Percentiles rank a stretch among this genome's conserved stretches.
phyloP scores from a whole-genome alignment of 2,329 filamentous ascomycete genomes.

The Cylindrodendrum hubeiense region DNA sequence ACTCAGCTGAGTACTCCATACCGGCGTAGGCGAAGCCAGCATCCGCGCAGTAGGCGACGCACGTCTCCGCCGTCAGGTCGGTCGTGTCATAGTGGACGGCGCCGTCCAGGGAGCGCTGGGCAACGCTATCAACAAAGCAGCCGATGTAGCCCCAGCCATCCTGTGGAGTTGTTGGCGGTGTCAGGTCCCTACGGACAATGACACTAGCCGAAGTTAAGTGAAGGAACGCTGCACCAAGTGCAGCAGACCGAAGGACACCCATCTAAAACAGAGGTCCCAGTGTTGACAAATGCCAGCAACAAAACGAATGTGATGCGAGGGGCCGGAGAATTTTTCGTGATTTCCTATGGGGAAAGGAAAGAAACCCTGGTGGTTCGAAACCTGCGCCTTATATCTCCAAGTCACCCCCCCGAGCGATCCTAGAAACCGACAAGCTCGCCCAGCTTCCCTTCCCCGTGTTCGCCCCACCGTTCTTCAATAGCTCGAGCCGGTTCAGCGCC shows the following conservation, averaged over 20 bases:
- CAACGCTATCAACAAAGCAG: slow-evolving; percentile 41
- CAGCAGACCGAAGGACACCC: slow-evolving; percentile 29
- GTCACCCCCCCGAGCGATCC: slow-evolving; percentile 4
- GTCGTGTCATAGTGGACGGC: slow-evolving; percentile 35
- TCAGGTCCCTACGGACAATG: slow-evolving; percentile 39
- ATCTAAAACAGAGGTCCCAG: slow-evolving; percentile 15
- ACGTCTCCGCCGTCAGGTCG: slow-evolving; percentile 56
- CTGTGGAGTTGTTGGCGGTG: slow-evolving; percentile 30
- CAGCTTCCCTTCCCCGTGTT: neutral
- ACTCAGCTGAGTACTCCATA: slow-evolving; percentile 62
- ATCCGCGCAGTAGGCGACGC: slow-evolving; percentile 60
- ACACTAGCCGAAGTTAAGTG: slow-evolving; percentile 35
- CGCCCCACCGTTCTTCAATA: slow-evolving; percentile 16
- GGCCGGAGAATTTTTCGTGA: slow-evolving; percentile 17
- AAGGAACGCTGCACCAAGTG: slow-evolving; percentile 37
- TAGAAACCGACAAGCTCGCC: slow-evolving; percentile 13
- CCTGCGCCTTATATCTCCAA: slow-evolving; percentile 35
- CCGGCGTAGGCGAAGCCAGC: slow-evolving; percentile 59
- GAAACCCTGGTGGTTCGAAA: slow-evolving; percentile 14
- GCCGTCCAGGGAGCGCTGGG: slow-evolving; percentile 35
- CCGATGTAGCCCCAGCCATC: slow-evolving; percentile 41
- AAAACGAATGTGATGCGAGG: slow-evolving; percentile 21
- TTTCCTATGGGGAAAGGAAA: slow-evolving; percentile 25
- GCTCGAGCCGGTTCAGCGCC: slow-evolving; percentile 26
- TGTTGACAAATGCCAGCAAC: slow-evolving; percentile 12